Percentiles rank a stretch among this genome's conserved stretches.
phyloP scores from a whole-genome alignment of 2,329 filamentous ascomycete species.

The Clonostachys rhizophaga region DNA sequence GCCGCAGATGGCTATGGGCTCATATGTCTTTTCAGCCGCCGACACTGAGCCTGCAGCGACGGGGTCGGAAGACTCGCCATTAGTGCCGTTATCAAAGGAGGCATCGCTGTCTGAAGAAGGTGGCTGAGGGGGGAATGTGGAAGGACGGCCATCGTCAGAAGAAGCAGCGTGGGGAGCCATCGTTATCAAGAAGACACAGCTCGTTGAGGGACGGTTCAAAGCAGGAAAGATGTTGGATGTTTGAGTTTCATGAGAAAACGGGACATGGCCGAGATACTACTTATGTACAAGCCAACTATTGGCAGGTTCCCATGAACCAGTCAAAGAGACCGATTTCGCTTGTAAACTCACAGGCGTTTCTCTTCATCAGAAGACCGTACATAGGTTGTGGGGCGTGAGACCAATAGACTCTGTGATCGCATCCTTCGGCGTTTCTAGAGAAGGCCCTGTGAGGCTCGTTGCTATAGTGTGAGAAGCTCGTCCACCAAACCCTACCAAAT shows the following conservation, averaged over 20 bases:
- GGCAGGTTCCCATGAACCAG: not conserved
- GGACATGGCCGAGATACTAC: not conserved
- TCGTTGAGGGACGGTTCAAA: not conserved
- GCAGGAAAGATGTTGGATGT: not conserved
- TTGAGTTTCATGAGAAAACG: not conserved
- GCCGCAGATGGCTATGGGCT: conserved; percentile 33
- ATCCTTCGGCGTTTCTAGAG: not conserved
- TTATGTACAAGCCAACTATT: not conserved
- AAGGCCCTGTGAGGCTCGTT: not conserved
- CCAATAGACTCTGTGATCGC: not conserved
- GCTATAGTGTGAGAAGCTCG: not conserved
- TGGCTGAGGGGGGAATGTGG: not conserved
- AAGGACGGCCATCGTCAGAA: not conserved
- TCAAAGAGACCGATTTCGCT: not conserved
- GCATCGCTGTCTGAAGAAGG: not conserved
- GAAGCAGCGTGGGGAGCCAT: not conserved
- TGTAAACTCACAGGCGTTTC: not conserved
- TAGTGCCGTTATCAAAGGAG: not conserved
- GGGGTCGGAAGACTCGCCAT: not conserved
- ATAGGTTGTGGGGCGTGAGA: not conserved
- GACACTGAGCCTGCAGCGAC: not conserved
- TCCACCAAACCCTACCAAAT: not conserved
- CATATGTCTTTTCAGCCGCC: not conserved
- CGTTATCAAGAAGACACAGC: not conserved
- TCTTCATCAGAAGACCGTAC: not conserved